Conservation (phyloP, 306 rosid species). For the Ceratonia siliqua region DNA sequence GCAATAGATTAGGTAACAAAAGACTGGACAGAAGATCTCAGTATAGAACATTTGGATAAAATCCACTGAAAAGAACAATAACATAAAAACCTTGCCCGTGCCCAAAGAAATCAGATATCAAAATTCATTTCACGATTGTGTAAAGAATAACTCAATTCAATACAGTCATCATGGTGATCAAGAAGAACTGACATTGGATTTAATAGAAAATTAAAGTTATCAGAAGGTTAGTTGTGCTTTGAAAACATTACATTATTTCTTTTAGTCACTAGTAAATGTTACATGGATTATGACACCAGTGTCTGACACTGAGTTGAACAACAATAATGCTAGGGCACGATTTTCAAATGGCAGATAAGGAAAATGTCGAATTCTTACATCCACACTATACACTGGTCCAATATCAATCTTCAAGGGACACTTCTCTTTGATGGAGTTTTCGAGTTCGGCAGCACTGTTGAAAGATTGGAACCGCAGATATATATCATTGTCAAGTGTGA, state of each 20-base stretch:
- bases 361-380: constrained; percentile 51
- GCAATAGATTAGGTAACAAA: neutral
- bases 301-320: neutral
- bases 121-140: neutral
- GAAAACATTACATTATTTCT: neutral
- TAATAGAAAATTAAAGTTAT: neutral
- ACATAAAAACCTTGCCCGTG: neutral
- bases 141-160: neutral
- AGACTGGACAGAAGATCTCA: neutral
- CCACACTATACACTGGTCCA: constrained; percentile 84
- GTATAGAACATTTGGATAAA: neutral
- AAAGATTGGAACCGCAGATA: constrained; percentile 78
- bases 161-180: neutral
- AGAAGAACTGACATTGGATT: neutral
- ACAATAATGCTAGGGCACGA: neutral
- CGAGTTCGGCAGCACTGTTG: constrained; percentile 60
- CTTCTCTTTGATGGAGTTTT: constrained; percentile 70
- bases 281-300: neutral
- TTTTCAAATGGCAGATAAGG: neutral
- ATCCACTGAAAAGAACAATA: neutral
- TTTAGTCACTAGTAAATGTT: neutral
- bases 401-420: constrained; percentile 82
- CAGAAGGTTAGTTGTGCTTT: neutral
- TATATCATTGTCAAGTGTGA: constrained; percentile 71
- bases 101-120: neutral